These are phyloP conservation scores for Aquilaria sinensis DNA, from an alignment of 345 rosid species.

Conservation along the genomic window DNA sequence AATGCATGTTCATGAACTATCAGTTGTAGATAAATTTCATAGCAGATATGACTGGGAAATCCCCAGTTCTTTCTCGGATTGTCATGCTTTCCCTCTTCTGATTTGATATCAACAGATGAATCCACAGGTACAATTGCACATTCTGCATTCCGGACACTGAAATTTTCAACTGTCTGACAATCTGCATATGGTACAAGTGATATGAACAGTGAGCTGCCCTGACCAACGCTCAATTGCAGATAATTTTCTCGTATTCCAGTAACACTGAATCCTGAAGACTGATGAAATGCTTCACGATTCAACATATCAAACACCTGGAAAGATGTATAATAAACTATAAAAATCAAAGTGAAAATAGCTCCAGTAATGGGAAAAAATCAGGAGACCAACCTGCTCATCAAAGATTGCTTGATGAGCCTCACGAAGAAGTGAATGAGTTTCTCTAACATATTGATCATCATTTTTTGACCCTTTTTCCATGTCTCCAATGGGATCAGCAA, in stretches of 20 bases:
- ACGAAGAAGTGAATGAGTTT: slow-evolving; percentile 59
- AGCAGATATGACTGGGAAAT: slow-evolving; percentile 51
- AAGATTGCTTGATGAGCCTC: slow-evolving; percentile 80
- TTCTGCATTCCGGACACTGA: slow-evolving; percentile 26
- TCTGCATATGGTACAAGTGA: slow-evolving; percentile 51
- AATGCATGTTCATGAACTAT: slow-evolving; percentile 65
- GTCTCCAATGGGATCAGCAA: slow-evolving; percentile 26
- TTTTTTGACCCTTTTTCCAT: slow-evolving; percentile 32
- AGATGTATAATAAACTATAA: slow-evolving; percentile 12
- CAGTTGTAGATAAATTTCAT: slow-evolving; percentile 79
- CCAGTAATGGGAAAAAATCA: slow-evolving; percentile 5
- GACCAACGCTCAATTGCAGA: slow-evolving; percentile 64
- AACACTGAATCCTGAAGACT: slow-evolving; percentile 66
- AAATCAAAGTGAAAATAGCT: slow-evolving; percentile 1
- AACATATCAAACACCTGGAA: slow-evolving; percentile 79
- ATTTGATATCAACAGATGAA: slow-evolving; percentile 36
- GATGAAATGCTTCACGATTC: slow-evolving; percentile 70
- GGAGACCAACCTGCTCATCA: slow-evolving; percentile 60
- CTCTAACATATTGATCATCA: slow-evolving; percentile 62
- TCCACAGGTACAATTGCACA: slow-evolving; percentile 35
- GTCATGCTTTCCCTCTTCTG: slow-evolving; percentile 29
- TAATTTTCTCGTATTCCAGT: slow-evolving; percentile 81
- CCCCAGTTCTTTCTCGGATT: slow-evolving; percentile 28
- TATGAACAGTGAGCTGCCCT: slow-evolving; percentile 65
- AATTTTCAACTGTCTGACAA: slow-evolving; percentile 30